phyloP scores from a whole-genome alignment of 306 rosid genomes.

The Hippophae gyantsensis region DNA sequence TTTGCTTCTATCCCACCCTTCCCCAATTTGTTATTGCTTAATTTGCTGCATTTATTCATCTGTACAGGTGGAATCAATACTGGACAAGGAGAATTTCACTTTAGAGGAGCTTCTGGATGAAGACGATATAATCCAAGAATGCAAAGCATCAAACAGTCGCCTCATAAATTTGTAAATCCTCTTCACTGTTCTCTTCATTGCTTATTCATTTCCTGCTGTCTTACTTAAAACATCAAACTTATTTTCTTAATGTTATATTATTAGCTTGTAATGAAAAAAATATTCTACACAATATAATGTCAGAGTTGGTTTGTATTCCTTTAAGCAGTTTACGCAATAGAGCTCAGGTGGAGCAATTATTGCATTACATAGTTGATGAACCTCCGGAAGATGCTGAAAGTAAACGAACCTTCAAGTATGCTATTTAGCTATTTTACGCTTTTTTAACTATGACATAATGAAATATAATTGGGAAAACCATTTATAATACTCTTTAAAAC shows the following conservation, averaged over 20 bases:
- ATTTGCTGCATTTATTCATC: constrained; percentile 5
- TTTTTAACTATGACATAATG: constrained; percentile 13
- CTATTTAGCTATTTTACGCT: constrained; percentile 67
- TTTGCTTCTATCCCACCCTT: background rate
- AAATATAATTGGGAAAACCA: background rate
- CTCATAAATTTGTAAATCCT: constrained; percentile 73
- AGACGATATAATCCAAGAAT: constrained; percentile 97
- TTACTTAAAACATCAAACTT: background rate
- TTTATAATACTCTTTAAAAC: too few species aligned
- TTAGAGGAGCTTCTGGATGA: constrained; percentile 97
- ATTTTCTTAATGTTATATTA: background rate
- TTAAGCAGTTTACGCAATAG: constrained; percentile 69
- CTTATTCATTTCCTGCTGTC: constrained; percentile 2
- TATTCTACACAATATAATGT: background rate
- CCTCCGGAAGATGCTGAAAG: constrained; percentile 87
- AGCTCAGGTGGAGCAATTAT: constrained; percentile 84
- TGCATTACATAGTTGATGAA: constrained; percentile 75
- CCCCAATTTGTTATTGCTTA: background rate
- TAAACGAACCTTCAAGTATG: constrained; percentile 20
- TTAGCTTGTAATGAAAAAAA: background rate
- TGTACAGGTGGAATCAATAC: constrained; percentile 3
- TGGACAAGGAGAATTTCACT: constrained; percentile 5
- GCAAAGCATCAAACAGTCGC: constrained; percentile 96
- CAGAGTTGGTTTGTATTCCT: background rate
- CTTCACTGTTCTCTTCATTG: constrained; percentile 7